Conservation (phyloP, 1,284 basidiomycete genomes). For the Malassezia vespertilionis region DNA sequence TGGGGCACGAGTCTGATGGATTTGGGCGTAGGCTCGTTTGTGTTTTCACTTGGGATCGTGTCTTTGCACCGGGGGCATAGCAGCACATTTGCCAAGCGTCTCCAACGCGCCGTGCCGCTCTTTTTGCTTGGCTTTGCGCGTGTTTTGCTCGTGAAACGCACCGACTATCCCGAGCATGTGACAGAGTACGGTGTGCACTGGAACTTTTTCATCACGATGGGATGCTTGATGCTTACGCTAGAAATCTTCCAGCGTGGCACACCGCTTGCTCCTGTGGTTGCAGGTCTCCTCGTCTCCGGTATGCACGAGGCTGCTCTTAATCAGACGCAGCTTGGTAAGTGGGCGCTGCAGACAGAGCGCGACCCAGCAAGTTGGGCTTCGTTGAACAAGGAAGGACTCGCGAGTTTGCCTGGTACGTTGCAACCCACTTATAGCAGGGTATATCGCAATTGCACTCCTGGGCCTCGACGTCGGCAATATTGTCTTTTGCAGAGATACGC, state of each 20-base stretch:
- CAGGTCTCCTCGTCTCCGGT: conserved; percentile 56
- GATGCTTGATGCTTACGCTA: conserved; percentile 60
- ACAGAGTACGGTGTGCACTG: conserved; percentile 94
- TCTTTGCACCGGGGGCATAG: too few species aligned
- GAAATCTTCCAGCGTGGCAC: conserved; percentile 53
- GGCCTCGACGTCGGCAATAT: conserved; percentile 73
- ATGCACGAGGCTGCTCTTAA: conserved; percentile 19
- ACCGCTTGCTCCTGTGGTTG: conserved; percentile 54
- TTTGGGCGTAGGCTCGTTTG: conserved; percentile 86
- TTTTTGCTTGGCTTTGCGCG: conserved; percentile 65
- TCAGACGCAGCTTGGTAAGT: conserved; percentile 20
- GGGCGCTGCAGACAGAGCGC: conserved; percentile 21
- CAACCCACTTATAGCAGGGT: conserved; percentile 55
- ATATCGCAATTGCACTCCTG: conserved; percentile 75
- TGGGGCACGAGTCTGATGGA: conserved; percentile 91
- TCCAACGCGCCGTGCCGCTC: conserved; percentile 59
- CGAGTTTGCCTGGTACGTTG: conserved; percentile 60
- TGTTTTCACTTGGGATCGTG: conserved; percentile 83
- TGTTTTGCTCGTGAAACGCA: conserved; percentile 77
- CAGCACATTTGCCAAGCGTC: conserved; percentile 13
- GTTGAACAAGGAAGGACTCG: conserved; percentile 85
- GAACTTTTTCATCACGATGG: conserved; percentile 97
- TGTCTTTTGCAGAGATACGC: conserved; percentile 53
- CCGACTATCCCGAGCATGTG: conserved; percentile 85
- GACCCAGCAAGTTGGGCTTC: conserved; percentile 57